Percentiles rank a stretch among this genome's conserved stretches.
Evolutionary conservation across 2,329 filamentous ascomycete genomes (phyloP).

Genomic region (Penicillium expansum): DNA sequence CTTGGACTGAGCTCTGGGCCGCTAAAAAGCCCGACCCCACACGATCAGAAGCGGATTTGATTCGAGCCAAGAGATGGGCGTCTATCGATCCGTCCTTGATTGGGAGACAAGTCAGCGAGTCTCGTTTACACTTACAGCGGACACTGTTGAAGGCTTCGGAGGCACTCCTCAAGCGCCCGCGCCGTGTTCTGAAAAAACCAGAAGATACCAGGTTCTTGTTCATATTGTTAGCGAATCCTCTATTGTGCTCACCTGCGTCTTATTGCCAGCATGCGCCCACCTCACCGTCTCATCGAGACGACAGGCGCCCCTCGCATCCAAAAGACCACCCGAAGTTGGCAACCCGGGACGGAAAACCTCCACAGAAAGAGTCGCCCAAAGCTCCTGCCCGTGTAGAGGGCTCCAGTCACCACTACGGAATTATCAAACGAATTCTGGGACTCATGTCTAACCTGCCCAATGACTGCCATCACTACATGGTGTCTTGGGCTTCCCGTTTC

Average conservation of each 20-base stretch:
- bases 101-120: slow-evolving; percentile 55
- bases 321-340: slow-evolving; percentile 20
- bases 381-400: slow-evolving; percentile 34
- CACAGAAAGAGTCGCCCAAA: slow-evolving; percentile 18
- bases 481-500: slow-evolving; percentile 74
- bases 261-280: slow-evolving; percentile 16
- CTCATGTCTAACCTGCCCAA: slow-evolving; percentile 72
- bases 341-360: slow-evolving; percentile 16
- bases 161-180: slow-evolving; percentile 73
- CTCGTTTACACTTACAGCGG: slow-evolving; percentile 67
- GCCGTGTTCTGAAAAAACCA: slow-evolving; percentile 64
- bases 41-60: slow-evolving; percentile 21
- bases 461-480: slow-evolving; percentile 72
- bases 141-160: slow-evolving; percentile 76
- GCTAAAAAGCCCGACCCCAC: slow-evolving; percentile 46
- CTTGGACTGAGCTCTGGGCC: slow-evolving; percentile 63
- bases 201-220: slow-evolving; percentile 74
- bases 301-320: slow-evolving; percentile 31
- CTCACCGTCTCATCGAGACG: slow-evolving; percentile 21
- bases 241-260: slow-evolving; percentile 56
- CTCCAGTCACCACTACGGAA: slow-evolving; percentile 71
- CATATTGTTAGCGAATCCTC: slow-evolving; percentile 74
- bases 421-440: slow-evolving; percentile 81
- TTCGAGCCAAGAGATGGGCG: slow-evolving; percentile 37
- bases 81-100: slow-evolving; percentile 47